These are phyloP conservation scores for Kondoa malvinella DNA, from an alignment of 768 basidiomycete species.

Conservation along the genomic window DNA sequence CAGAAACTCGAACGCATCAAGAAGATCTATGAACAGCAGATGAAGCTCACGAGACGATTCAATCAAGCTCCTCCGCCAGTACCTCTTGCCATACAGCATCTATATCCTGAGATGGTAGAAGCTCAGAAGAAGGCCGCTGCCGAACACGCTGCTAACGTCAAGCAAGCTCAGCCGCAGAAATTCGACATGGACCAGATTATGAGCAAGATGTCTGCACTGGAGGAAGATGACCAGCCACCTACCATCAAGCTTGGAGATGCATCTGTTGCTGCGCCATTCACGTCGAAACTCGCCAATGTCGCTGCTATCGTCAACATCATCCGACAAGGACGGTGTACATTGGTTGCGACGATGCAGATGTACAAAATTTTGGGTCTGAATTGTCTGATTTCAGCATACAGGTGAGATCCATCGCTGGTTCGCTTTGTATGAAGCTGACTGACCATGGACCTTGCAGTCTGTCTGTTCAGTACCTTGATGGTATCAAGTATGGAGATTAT, in stretches of 20 bases:
- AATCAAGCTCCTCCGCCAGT: constrained; percentile 86
- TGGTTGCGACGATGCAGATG: constrained; percentile 98
- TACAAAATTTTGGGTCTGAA: constrained; percentile 98
- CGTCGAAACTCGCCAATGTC: constrained; percentile 93
- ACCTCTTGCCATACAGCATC: constrained; percentile 65
- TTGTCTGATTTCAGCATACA: constrained; percentile 93
- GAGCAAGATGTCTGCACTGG: constrained; percentile 75
- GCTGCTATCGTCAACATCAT: constrained; percentile 93
- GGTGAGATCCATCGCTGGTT: too few relatives aligned
- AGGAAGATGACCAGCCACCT: constrained; percentile 77
- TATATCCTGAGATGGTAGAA: constrained; percentile 76
- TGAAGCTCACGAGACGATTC: constrained; percentile 75
- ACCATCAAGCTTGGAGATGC: constrained; percentile 99
- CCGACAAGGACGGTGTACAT: constrained; percentile 91
- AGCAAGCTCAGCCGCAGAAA: constrained; percentile 24
- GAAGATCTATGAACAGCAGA: constrained; percentile 91
- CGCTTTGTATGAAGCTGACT: too few relatives aligned
- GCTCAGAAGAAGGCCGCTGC: constrained; percentile 67
- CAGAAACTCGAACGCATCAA: constrained; percentile 78
- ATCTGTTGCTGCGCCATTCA: constrained; percentile 95
- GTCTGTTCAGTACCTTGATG: constrained; percentile 91
- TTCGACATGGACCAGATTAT: constrained; percentile 66
- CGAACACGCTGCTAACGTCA: constrained; percentile 34
- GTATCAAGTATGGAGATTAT: constrained; percentile 98
- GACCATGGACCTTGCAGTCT: too few relatives aligned